Base-by-base conservation (phyloP, 768 basidiomycete species). In the Cystobasidium ongulense region DNA sequence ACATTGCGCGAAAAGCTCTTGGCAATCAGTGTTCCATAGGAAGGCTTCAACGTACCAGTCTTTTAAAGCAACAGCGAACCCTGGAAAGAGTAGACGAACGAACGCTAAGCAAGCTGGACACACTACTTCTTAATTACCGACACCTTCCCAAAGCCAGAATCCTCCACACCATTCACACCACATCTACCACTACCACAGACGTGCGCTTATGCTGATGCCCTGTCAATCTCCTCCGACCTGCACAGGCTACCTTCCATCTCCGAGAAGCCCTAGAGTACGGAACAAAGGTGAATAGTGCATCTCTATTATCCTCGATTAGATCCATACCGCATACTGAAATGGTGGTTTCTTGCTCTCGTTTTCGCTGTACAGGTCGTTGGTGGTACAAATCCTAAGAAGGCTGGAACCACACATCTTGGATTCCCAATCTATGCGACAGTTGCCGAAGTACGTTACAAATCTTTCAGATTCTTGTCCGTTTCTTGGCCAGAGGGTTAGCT, bases 311-410 rank as follows among this genome's bases (percentile, higher is more conserved):
- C 46, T 21, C n/a, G 15, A 8, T 61, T 31, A 57, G n/a, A n/a
- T n/a, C n/a, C n/a, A n/a, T n/a, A n/a, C n/a, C n/a, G n/a, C n/a
- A n/a, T n/a, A n/a, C 36, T 8, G 57, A n/a, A 8, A 4, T 61
- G 29, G 3, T 3, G 57, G 13, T 33, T 31, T 8, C 7, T 61
- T 25, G 8, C 29, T 38, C n/a, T 7, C 8, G 53, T n/a, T 23
- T 7, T 8, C 17, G 29, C 36, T 31, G 57, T n/a, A 29, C 23
- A 61, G 57, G 31, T 98, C 90, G 91, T 99, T 72, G 96, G 96
- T 72, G 96, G 96, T 75, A 93, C 96, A 67, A 94, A 92, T 1
- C 91, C 91, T 41, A 92, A 90, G 84, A 98, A 98, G 82, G 96
- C 94, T 68, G 96, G 96, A 17, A 88, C 90, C 82, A 91, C 87